Evolutionary conservation across 2,329 filamentous ascomycete genomes (phyloP).

Genomic region (Colletotrichum sp.): DNA sequence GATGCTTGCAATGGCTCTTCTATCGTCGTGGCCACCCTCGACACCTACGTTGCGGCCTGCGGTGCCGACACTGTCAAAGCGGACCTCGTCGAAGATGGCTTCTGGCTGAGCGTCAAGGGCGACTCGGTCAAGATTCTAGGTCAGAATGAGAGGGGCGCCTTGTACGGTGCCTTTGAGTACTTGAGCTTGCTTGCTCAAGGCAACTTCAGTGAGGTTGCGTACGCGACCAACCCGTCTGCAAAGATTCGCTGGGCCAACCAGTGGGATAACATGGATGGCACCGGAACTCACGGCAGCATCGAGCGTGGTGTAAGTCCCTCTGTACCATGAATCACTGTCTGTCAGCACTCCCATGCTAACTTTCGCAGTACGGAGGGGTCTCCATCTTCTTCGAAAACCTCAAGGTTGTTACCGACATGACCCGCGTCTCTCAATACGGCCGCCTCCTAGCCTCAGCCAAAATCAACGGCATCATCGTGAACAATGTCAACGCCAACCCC

Average conservation of each 20-base stretch:
- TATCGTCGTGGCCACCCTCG: constrained; percentile 27
- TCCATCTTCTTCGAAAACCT: constrained; percentile 73
- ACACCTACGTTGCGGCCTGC: constrained; percentile 29
- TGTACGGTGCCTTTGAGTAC: constrained; percentile 75
- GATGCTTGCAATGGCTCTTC: constrained; percentile 1
- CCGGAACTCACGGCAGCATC: constrained; percentile 51
- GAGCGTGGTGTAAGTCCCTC: constrained; percentile 56
- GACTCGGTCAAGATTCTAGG: constrained; percentile 63
- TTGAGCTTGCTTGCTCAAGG: constrained; percentile 68
- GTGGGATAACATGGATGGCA: constrained; percentile 72
- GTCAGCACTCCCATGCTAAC: neutral
- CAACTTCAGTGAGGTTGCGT: constrained; percentile 45
- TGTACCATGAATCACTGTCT: neutral
- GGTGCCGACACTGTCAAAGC: constrained; percentile 46
- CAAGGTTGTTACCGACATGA: constrained; percentile 60
- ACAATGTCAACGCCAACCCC: constrained; percentile 75
- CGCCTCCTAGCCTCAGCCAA: constrained; percentile 70
- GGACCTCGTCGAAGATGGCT: constrained; percentile 62
- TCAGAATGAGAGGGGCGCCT: constrained; percentile 68
- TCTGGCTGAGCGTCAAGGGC: constrained; percentile 59
- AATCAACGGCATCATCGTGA: constrained; percentile 70
- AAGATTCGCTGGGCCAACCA: constrained; percentile 75
- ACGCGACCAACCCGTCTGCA: constrained; percentile 60
- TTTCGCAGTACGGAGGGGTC: constrained; percentile 58
- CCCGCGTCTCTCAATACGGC: constrained; percentile 66